Evolutionary conservation across 2,329 filamentous ascomycete species (phyloP), one percentile per base, ranked within the genome.

Genomic region (Neofusicoccum umdonicola): DNA sequence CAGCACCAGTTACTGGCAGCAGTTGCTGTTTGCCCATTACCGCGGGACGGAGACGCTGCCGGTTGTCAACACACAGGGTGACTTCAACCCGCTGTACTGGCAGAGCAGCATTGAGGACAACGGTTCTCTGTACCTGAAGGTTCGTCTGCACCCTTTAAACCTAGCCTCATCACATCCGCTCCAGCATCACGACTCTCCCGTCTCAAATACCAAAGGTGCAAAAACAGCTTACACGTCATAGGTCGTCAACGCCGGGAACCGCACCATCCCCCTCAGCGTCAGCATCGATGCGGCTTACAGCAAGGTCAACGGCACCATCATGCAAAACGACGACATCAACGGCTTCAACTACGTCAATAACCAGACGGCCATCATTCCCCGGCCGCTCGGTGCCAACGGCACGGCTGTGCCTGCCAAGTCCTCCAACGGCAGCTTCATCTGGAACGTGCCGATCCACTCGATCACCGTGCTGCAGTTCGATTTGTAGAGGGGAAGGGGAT

Each of bases 41-140:
- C 66, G 67, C 13, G 74, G 74, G 3, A 69, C 69, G 1, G 68
- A 73, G 45, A 74, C 69, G 2, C 57, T 77, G 34, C 73, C 74
- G 4, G 68, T 73, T 15, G 67, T 58, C 13, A 70, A 69, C 51
- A 68, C 67, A 13, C 67, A 65, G 41, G 74, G 72, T 12, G 65
- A 71, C 51, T 69, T 74, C 62, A 71, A 73, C 62, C 72, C 72
- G 12, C 51, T 74, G 17, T 74, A 68, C 65, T 75, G 73, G 73
- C 69, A 68, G 9, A 69, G 71, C 19, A 70, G 68, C 17, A 72
- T 73, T 34, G 68, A 74, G 42, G 67, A 67, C 13, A 37, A 62
- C 2, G 63, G 62, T 3, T 62, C 39, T 7, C 57, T 68, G n/a
- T 68, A 67, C 34, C 27, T 68, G 17, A 69, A 68, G 66, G 66